These are phyloP conservation scores for Carex arenaria DNA, from an alignment of 202 grass and related monocot species.

Conservation along the genomic window DNA sequence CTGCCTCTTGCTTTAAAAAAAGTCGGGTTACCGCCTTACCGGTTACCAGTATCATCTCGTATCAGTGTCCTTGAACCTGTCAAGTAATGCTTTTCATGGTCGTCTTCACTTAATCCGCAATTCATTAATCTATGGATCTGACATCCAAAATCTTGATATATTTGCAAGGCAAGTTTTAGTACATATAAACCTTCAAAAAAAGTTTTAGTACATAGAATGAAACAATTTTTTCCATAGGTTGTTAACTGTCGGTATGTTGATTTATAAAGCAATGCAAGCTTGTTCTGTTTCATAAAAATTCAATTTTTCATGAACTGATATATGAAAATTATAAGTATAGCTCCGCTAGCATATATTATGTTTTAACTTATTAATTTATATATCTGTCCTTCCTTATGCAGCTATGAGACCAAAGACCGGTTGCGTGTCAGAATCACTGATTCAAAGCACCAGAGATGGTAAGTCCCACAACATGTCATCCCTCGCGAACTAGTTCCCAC, in stretches of 20 bases:
- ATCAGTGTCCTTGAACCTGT: conserved; percentile 12
- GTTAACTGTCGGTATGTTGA: not conserved
- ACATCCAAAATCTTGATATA: conserved; percentile 40
- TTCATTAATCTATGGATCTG: conserved; percentile 25
- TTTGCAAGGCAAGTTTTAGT: conserved; percentile 47
- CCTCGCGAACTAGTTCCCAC: conserved; percentile 20
- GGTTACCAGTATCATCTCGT: conserved; percentile 39
- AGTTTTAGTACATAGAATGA: conserved; percentile 5
- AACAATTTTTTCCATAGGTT: not conserved
- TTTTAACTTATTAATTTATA: not conserved
- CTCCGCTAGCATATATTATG: not conserved
- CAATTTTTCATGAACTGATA: not conserved
- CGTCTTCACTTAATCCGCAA: conserved; percentile 34
- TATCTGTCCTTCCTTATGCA: conserved; percentile 6
- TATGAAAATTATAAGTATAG: not conserved
- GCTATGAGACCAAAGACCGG: conserved; percentile 50
- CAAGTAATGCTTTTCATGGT: conserved; percentile 32
- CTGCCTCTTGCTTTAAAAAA: not conserved
- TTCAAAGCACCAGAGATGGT: conserved; percentile 50
- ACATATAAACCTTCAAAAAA: too few species aligned
- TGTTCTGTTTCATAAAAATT: not conserved
- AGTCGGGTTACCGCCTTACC: not conserved
- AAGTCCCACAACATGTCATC: conserved; percentile 62
- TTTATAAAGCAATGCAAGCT: not conserved
- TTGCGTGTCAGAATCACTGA: conserved; percentile 75